phyloP scores from a whole-genome alignment of 441 rosid genomes.

The Metrosideros polymorpha region DNA sequence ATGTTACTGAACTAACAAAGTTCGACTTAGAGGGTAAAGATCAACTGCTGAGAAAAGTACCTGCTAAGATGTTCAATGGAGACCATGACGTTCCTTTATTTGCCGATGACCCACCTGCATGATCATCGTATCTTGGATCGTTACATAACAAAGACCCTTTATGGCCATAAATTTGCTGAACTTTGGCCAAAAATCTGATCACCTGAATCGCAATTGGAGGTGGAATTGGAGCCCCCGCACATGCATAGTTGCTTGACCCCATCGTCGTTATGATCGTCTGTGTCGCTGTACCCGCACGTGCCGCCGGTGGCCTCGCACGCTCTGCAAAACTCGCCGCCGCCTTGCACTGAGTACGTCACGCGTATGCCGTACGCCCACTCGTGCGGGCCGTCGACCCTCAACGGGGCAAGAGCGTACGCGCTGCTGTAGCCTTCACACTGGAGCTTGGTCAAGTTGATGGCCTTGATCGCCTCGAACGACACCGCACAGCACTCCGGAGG shows the following conservation, averaged over 20 bases:
- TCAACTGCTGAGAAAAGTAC: background rate
- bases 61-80: background rate
- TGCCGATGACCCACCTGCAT: background rate
- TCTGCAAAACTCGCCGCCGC: constrained; percentile 52
- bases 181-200: background rate
- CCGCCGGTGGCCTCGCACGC: constrained; percentile 89
- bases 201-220: constrained; percentile 81
- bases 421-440: constrained; percentile 86
- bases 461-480: constrained; percentile 61
- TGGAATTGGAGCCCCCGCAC: constrained; percentile 57
- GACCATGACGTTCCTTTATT: background rate
- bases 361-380: constrained; percentile 81
- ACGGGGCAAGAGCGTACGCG: constrained; percentile 65
- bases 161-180: background rate
- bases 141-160: background rate
- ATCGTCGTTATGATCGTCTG: constrained; percentile 2
- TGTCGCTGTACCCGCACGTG: constrained; percentile 56
- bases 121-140: background rate
- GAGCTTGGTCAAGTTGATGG: constrained; percentile 54
- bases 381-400: constrained; percentile 36
- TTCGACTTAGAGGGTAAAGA: background rate
- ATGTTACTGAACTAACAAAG: background rate
- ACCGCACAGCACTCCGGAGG: constrained; percentile 83
- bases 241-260: constrained; percentile 66
- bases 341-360: constrained; percentile 67